Percentiles rank a stretch among this genome's conserved stretches.
Evolutionary conservation across 345 rosid genomes (phyloP).

Genomic region (Trapa incisa): DNA sequence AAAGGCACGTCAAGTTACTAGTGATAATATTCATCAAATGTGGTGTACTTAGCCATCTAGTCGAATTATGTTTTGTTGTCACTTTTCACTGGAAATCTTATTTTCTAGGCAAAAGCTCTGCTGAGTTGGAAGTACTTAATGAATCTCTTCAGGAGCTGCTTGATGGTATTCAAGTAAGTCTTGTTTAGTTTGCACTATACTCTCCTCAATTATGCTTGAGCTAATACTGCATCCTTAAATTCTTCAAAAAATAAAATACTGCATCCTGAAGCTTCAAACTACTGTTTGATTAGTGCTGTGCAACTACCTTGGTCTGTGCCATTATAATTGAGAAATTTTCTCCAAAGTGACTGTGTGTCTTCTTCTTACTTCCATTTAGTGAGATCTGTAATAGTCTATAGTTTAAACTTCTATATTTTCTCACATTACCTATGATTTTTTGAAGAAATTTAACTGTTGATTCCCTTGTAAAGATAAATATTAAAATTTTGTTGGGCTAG

Average conservation of each 20-base stretch:
- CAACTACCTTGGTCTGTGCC: background rate
- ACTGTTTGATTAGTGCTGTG: background rate
- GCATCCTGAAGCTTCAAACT: background rate
- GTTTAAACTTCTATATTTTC: background rate
- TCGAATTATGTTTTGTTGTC: background rate
- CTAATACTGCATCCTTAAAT: background rate
- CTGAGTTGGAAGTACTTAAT: slow-evolving; percentile 69
- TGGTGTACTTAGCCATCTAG: slow-evolving; percentile 1
- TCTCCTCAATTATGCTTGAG: background rate
- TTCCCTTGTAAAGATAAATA: background rate
- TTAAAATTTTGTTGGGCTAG: background rate
- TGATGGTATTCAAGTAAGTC: slow-evolving; percentile 83
- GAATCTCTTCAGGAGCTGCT: slow-evolving; percentile 95
- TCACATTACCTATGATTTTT: background rate
- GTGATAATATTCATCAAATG: background rate
- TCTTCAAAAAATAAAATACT: background rate
- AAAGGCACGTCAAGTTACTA: background rate
- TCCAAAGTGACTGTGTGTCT: background rate
- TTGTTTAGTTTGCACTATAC: background rate
- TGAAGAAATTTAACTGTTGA: background rate
- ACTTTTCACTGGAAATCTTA: background rate
- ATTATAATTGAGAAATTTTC: background rate
- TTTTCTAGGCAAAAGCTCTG: slow-evolving; percentile 51
- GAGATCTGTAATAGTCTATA: background rate
- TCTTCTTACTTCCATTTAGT: background rate